Percentiles rank a stretch among this genome's conserved stretches.
phyloP scores from a whole-genome alignment of 2,329 filamentous ascomycete species.

The Corynespora cassiicola region DNA sequence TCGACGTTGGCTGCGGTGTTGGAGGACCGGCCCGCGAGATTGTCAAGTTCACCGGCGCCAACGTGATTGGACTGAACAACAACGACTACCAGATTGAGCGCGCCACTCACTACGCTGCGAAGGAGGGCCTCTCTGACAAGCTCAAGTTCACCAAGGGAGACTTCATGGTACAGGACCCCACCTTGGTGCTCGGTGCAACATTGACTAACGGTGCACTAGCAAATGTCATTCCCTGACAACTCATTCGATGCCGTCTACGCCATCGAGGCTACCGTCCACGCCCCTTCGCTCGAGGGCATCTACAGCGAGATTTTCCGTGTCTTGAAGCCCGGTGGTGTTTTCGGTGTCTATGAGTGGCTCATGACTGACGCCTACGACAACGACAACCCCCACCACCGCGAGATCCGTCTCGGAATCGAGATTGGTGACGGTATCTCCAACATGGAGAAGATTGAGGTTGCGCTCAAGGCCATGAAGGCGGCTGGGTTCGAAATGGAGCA shows the following conservation, averaged over 20 bases:
- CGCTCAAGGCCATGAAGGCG: constrained; percentile 79
- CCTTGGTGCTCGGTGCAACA: not conserved
- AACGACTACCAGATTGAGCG: constrained; percentile 99
- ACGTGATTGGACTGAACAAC: constrained; percentile 95
- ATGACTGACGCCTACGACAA: constrained; percentile 98
- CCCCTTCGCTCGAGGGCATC: constrained; percentile 86
- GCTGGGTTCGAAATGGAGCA: constrained; percentile 85
- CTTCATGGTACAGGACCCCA: constrained; percentile 74
- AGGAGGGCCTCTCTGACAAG: constrained; percentile 81
- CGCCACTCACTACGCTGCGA: constrained; percentile 81
- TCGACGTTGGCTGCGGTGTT: constrained; percentile 97
- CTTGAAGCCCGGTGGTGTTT: constrained; percentile 92
- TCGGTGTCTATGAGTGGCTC: constrained; percentile 98
- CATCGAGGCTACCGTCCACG: constrained; percentile 96
- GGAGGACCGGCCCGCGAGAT: constrained; percentile 96
- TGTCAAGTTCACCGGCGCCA: constrained; percentile 89
- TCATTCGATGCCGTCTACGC: constrained; percentile 94
- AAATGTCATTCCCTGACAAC: constrained; percentile 95
- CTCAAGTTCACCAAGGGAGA: constrained; percentile 91
- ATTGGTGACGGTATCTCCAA: constrained; percentile 96
- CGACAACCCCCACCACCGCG: constrained; percentile 81
- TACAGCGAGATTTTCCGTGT: constrained; percentile 96
- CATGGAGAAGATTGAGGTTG: constrained; percentile 89
- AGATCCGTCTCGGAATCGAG: constrained; percentile 93
- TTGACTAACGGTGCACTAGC: constrained; percentile 54